Evolutionary conservation across 2,329 filamentous ascomycete genomes (phyloP), one percentile per base, ranked within the genome.

Genomic region (Diaporthe aspalathi): DNA sequence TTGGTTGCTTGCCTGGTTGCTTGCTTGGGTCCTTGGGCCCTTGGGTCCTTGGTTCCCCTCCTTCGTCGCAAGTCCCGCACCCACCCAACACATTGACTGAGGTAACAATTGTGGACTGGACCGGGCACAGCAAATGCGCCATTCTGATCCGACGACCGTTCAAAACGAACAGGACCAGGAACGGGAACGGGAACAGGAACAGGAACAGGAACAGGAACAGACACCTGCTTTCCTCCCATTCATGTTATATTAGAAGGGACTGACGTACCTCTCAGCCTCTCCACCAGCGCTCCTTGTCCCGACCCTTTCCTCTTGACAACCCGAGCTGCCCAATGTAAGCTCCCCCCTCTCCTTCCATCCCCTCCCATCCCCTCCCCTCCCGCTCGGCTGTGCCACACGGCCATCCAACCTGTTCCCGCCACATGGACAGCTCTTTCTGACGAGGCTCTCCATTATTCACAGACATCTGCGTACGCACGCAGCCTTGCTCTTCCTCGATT

Each of bases 41-140:
- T 35, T 35, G 32, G 5, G 35, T 7, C 11, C 35, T 12, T 50
- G 45, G 29, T 65, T 65, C 45, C 60, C 60, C 60, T 65, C 60
- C 60, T 65, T 65, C 60, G 60, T 65, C 60, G 60, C 60, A 65
- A 65, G 60, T 65, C 60, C 60, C 60, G 60, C 60, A 65, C 43
- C 45, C 60, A 65, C 60, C 29, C n/a, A n/a, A n/a, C n/a, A n/a
- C n/a, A n/a, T n/a, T n/a, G n/a, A n/a, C n/a, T n/a, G n/a, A n/a
- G n/a, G 45, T 45, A 65, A 27, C 20, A 65, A 65, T 50, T 65
- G 60, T 65, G 60, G 60, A 65, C 60, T 65, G 60, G 60, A 65
- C 60, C 29, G 60, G 43, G 60, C 60, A 65, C 60, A n/a, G 60
- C 60, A 63, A 49, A 32, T 63, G 60, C 60, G 45, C n/a, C 27